Conservation (phyloP, 176 grass and related monocot species). For the Phoenix roebelenii region DNA sequence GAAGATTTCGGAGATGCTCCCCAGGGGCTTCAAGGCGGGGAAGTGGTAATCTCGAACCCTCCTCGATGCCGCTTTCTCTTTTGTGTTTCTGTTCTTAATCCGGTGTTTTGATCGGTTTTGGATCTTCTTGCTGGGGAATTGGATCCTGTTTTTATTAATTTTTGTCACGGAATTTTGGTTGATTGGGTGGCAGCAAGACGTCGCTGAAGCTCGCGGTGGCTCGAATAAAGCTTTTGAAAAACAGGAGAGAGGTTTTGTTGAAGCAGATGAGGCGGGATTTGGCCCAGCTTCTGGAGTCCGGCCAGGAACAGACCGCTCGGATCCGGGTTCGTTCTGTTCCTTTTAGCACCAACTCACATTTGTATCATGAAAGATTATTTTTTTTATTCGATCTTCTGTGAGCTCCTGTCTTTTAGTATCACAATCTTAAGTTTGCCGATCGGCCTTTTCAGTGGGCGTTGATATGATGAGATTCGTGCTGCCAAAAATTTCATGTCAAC, state of each 20-base stretch:
- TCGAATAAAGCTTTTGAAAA: conserved; percentile 83
- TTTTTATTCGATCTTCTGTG: too few relatives aligned
- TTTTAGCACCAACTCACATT: neutral
- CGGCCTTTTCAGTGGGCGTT: too few relatives aligned
- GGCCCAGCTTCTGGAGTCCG: conserved; percentile 62
- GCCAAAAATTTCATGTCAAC: too few relatives aligned
- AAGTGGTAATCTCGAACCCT: conserved; percentile 57
- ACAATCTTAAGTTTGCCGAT: too few relatives aligned
- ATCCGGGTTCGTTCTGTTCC: conserved; percentile 43
- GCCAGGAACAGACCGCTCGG: conserved; percentile 77
- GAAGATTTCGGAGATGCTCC: conserved; percentile 70
- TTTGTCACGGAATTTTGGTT: neutral
- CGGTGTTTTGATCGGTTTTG: neutral
- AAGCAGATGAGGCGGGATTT: conserved; percentile 70
- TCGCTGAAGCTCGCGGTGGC: conserved; percentile 73
- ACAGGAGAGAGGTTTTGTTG: conserved; percentile 50
- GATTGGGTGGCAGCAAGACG: conserved; percentile 50
- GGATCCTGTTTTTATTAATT: too few relatives aligned
- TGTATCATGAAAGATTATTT: neutral
- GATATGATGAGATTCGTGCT: too few relatives aligned
- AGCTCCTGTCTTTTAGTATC: too few relatives aligned
- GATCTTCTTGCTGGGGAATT: neutral
- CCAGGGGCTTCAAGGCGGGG: conserved; percentile 82
- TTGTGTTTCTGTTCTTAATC: neutral
- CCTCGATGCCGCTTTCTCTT: neutral